Evolutionary conservation across 164 flowering plant genomes (phyloP), one percentile per base, ranked within the genome.

Genomic region (Brasenia schreberi): DNA sequence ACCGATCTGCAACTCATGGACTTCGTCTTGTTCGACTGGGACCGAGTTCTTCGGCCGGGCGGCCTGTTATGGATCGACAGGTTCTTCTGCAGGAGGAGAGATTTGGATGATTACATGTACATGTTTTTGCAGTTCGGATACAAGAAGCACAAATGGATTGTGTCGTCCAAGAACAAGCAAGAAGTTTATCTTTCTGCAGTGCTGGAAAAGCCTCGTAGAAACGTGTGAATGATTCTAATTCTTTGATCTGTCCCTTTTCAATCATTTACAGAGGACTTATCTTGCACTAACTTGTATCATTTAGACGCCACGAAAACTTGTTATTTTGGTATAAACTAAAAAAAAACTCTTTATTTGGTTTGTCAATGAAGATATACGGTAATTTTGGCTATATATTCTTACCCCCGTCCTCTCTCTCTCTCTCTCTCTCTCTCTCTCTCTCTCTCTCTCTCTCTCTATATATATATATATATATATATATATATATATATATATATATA

Each of bases 71-170:
- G 97, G 98, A 75, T 90, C 7, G 97, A 94, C 64, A 59, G 83
- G 61, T 94, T 94, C 77, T 94, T 86, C 42, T 90, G 97, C 67
- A 74, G 74, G 7, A 83, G 76, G 69, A 84, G 80, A 58, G 96
- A 87, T 65, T 63, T 87, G 64, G 92, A 92, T 78, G 93, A 90
- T 63, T 93, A 81, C 72, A 83, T 88, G 97, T 88, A 87, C 80
- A 87, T 93, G 97, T 88, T 93, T 77, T 77, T 84, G 80, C 93
- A 92, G 79, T 83, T 92, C 74, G 81, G 93, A 71, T 90, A 90
- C 81, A 88, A 78, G 83, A 92, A 92, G 66, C 96, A 88, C 69
- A 87, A 78, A 70, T 88, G 97, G 98, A 80, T 75, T 61, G 69
- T 85, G 62, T 74, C 85, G 69, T 82, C 89, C 4, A 90, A 88